phyloP scores from a whole-genome alignment of 495 filamentous ascomycete species.

The Penicillium tannophilum region DNA sequence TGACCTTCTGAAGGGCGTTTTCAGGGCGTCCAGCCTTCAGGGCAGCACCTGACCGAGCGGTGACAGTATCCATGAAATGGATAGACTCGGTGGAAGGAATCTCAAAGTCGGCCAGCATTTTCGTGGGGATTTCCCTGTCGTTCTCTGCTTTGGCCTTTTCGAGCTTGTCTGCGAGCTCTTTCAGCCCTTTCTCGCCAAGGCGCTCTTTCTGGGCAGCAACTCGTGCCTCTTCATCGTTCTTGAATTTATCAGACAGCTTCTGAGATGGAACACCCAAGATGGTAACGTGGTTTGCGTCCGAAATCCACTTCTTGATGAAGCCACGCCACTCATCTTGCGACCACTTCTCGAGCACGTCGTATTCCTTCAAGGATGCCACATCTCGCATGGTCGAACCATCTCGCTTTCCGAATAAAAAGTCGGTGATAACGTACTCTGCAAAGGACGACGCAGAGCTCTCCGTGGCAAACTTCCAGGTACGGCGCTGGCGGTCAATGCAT shows the following conservation, averaged over 20 bases:
- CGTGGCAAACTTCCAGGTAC: conserved; percentile 75
- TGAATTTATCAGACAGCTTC: conserved; percentile 68
- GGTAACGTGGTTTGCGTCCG: conserved; percentile 82
- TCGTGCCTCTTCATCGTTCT: conserved; percentile 65
- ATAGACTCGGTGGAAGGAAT: conserved; percentile 86
- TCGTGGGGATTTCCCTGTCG: conserved; percentile 75
- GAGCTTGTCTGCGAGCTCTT: conserved; percentile 71
- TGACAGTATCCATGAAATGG: conserved; percentile 88
- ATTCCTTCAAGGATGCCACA: conserved; percentile 67
- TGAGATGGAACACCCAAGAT: conserved; percentile 83
- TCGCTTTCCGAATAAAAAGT: conserved; percentile 86
- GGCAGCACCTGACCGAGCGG: conserved; percentile 82
- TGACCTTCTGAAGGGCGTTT: conserved; percentile 71
- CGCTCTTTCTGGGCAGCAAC: conserved; percentile 58
- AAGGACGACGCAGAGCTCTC: conserved; percentile 77
- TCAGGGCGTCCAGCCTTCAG: conserved; percentile 63
- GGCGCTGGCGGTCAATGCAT: conserved; percentile 75
- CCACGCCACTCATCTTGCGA: conserved; percentile 77
- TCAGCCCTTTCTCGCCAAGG: conserved; percentile 67
- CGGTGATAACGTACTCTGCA: conserved; percentile 78
- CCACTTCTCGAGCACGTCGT: conserved; percentile 79
- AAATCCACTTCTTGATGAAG: conserved; percentile 81
- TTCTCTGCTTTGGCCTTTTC: conserved; percentile 79
- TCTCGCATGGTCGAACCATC: conserved; percentile 79
- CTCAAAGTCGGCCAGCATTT: conserved; percentile 74